Conservation (phyloP, 495 filamentous ascomycete species). For the Hypomontagnella monticulosa region DNA sequence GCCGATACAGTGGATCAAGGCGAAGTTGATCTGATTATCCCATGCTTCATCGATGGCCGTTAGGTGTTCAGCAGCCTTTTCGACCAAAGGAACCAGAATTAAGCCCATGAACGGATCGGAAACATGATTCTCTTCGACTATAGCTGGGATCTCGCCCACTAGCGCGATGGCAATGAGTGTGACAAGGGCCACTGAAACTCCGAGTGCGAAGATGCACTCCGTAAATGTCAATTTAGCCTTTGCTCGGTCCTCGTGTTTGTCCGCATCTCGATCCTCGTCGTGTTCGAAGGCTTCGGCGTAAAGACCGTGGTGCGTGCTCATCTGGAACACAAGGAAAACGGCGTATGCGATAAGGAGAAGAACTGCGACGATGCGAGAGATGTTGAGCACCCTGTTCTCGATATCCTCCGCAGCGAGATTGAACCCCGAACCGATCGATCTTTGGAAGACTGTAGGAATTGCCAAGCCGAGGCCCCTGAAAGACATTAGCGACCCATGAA, state of each 20-base stretch:
- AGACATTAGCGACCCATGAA: slow-evolving; percentile 18
- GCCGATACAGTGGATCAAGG: slow-evolving; percentile 87
- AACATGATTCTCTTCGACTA: slow-evolving; percentile 70
- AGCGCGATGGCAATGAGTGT: slow-evolving; percentile 83
- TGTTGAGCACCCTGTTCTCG: slow-evolving; percentile 61
- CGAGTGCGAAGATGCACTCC: slow-evolving; percentile 76
- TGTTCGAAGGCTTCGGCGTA: slow-evolving; percentile 69
- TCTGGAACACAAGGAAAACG: slow-evolving; percentile 83
- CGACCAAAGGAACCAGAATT: slow-evolving; percentile 83
- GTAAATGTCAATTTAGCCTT: slow-evolving; percentile 80
- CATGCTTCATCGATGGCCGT: slow-evolving; percentile 92
- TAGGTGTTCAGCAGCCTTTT: slow-evolving; percentile 91
- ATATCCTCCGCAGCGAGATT: slow-evolving; percentile 54
- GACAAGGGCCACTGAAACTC: slow-evolving; percentile 75
- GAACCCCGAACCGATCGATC: slow-evolving; percentile 61
- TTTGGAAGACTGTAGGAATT: slow-evolving; percentile 81
- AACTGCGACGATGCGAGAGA: slow-evolving; percentile 80
- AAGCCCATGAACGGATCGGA: slow-evolving; percentile 84
- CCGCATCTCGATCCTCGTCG: slow-evolving; percentile 77
- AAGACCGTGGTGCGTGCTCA: slow-evolving; percentile 81
- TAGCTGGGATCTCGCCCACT: slow-evolving; percentile 78
- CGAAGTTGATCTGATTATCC: slow-evolving; percentile 89
- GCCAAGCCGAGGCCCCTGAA: slow-evolving; percentile 76
- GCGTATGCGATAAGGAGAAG: slow-evolving; percentile 82
- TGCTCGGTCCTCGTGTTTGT: slow-evolving; percentile 68